Base-by-base conservation (phyloP, 1,284 basidiomycete genomes). In the Peniophora sp. region DNA sequence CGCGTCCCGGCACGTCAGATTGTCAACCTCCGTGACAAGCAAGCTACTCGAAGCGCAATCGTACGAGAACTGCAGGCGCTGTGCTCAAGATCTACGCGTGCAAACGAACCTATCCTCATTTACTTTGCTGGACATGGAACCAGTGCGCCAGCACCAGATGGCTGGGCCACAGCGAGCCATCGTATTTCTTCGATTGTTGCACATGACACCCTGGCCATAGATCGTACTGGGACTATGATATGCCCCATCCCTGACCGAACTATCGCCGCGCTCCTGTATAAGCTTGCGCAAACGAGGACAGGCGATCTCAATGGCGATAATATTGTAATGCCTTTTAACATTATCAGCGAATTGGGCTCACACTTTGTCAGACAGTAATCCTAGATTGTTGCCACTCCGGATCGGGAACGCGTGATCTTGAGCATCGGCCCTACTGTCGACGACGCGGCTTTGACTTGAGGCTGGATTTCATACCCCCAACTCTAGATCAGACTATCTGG, bases 321-420 rank as follows among this genome's bases (percentile, higher is more conserved):
- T 50, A 67, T 70, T 34, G 67, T 68, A 46, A 48, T 36, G n/a
- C 15, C 32, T n/a, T 2, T 44, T 23, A 48, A n/a, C 39, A n/a
- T 48, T 9, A 8, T 17, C 49, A 3, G 32, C n/a, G 39, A 36
- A 27, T 42, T 43, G 50, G 20, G 1, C 5, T 5, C 39, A 45
- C 3, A 52, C 12, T 10, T 20, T 42, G n/a, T 3, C 32, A 69
- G 68, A 70, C 68, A 8, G 54, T 70, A 9, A 68, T 72, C 34
- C 55, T 72, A n/a, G 69, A 71, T 52, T 69, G 67, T 47, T 70
- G 70, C 53, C 60, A 62, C 52, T 68, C 69, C 12, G 68, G 18
- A 9, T 45, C 62, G 5, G 65, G 69, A 5, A 57, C 65, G 32
- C 58, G 15, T 12, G 49, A n/a, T n/a, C n/a, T n/a, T n/a, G n/a